Evolutionary conservation across 2,329 filamentous ascomycete species (phyloP), one percentile per base, ranked within the genome.

Genomic region (Aurifilum marmelostoma): DNA sequence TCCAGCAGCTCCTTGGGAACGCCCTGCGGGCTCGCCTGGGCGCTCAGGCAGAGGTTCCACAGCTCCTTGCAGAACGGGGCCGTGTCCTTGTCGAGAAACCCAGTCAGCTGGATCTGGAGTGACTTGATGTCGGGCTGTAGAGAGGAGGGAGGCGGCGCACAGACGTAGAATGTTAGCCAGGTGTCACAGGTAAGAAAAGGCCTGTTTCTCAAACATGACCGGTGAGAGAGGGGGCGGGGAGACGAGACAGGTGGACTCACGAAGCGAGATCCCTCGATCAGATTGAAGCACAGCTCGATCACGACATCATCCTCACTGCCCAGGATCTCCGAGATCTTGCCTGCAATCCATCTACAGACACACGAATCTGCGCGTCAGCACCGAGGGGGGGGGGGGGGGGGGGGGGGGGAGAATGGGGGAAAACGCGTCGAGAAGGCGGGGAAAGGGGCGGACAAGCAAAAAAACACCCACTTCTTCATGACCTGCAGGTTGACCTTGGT

Each of bases 261-360:
- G 79, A 88, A 91, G 78, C 92, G 89, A 27, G 88, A 83, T 62
- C 90, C 90, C 77, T 98, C 94, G 39, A 90, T 85, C 43, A 90
- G 80, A 73, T 88, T 88, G 76, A 88, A 90, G 76, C 88, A 89
- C 32, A 97, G 88, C 80, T 97, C 94, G 73, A 96, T 96, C 3
- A 98, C 92, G 63, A 99, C 93, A 77, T 99, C 96, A 77, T 99
- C 96, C 75, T 99, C 96, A 74, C 88, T 92, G n/a, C 92, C 92
- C 56, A 98, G 83, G 62, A 98, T 95, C 68, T 93, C 91, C 32
- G 91, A 92, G 68, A 99, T 93, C 79, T 91, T 92, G 75, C 90
- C 88, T 5, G 93, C 92, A 78, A 98, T 97, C 96, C 96, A 99
- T 84, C 94, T 97, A 74, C 43, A 68, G 56, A 34, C 63, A 68